Conservation (phyloP, 441 rosid genomes). For the Corymbia calophylla region DNA sequence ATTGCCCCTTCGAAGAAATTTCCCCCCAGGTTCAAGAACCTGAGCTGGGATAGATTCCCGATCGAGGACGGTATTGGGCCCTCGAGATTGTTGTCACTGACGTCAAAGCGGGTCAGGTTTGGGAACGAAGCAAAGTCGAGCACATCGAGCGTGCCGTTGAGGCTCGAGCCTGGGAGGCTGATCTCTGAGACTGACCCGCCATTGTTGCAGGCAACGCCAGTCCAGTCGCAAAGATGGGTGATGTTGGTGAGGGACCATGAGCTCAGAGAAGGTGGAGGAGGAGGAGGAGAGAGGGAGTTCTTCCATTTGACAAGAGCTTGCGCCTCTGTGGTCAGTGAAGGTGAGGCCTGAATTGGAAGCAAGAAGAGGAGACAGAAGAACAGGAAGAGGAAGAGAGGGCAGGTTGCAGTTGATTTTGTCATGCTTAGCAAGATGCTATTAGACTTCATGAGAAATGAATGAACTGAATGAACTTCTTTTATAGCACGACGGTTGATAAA, state of each 20-base stretch:
- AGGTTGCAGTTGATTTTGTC: neutral
- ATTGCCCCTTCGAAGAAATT: constrained; percentile 37
- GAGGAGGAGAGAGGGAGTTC: constrained; percentile 12
- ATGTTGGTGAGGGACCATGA: constrained; percentile 51
- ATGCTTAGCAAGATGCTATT: neutral
- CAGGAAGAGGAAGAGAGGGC: neutral
- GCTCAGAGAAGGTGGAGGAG: constrained; percentile 17
- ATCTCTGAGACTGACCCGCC: constrained; percentile 14
- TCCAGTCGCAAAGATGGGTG: constrained; percentile 45
- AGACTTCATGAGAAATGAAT: neutral
- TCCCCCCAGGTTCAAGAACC: constrained; percentile 28
- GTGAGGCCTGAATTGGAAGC: constrained; percentile 18
- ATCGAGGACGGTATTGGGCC: constrained; percentile 32
- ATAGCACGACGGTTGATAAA: neutral
- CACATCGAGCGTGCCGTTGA: constrained; percentile 23
- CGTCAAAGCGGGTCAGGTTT: constrained; percentile 24
- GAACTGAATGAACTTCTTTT: neutral
- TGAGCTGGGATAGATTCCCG: constrained; percentile 30
- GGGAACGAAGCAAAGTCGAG: constrained; percentile 35
- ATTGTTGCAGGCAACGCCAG: constrained; percentile 26
- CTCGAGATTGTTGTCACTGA: constrained; percentile 20
- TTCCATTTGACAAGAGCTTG: constrained; percentile 52
- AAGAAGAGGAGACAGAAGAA: neutral
- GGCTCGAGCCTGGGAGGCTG: constrained; percentile 18
- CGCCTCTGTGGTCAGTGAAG: constrained; percentile 39